A percentile compares a stretch with the other conserved stretches of the same genome.
Conservation (phyloP, 2,329 filamentous ascomycete species). For the Fusarium mexicanum region DNA sequence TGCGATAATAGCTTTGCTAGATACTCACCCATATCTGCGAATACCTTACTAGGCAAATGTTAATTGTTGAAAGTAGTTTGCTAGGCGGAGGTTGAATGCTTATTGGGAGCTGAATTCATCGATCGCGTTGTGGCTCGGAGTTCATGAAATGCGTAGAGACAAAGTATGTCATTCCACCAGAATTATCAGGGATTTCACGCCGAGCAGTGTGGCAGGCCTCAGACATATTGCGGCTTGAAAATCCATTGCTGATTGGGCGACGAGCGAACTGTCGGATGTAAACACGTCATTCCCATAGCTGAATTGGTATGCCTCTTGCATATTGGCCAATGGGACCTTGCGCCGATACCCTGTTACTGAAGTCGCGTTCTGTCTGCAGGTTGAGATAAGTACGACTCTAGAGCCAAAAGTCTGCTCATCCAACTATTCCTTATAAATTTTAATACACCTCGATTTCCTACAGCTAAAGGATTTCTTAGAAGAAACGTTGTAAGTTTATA, state of each 20-base stretch:
- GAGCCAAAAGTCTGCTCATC: background rate
- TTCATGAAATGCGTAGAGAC: background rate
- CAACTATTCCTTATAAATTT: background rate
- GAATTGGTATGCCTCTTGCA: background rate
- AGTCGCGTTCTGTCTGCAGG: background rate
- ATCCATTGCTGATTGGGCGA: background rate
- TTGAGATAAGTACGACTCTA: background rate
- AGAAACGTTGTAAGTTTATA: background rate
- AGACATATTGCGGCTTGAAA: background rate
- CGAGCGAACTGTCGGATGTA: background rate
- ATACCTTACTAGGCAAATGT: background rate
- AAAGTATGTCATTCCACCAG: background rate
- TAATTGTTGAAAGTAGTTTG: background rate
- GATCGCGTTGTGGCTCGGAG: background rate
- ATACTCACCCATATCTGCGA: background rate
- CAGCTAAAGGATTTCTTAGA: background rate
- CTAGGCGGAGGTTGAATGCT: background rate
- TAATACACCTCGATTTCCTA: background rate
- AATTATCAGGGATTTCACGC: background rate
- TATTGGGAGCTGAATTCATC: background rate
- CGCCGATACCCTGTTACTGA: background rate
- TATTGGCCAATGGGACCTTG: background rate
- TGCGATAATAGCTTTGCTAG: background rate
- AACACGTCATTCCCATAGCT: background rate
- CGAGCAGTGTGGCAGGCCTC: background rate